These are phyloP conservation scores for Cardamine occulta DNA, from an alignment of 345 rosid genomes.

Conservation along the genomic window DNA sequence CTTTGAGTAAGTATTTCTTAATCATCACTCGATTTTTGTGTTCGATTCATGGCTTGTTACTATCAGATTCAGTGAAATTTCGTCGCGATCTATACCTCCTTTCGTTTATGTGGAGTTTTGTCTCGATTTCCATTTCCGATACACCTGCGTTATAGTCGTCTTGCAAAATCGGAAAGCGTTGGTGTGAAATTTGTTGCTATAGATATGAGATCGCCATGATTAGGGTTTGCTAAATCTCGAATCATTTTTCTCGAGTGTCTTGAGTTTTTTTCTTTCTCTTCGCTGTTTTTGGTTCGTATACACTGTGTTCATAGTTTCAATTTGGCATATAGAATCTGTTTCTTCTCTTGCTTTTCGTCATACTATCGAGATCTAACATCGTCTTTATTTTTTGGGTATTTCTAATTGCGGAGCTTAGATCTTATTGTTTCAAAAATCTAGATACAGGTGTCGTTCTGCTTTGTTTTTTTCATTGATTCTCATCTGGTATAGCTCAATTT, in stretches of 20 bases:
- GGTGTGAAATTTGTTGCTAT: not conserved
- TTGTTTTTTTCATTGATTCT: not conserved
- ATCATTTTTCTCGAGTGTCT: too few species aligned
- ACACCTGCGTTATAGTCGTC: not conserved
- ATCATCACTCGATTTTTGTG: not conserved
- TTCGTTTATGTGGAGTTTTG: conserved; percentile 11
- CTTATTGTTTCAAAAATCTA: not conserved
- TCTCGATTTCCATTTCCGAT: conserved; percentile 3
- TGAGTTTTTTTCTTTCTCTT: too few species aligned
- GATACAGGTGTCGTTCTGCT: not conserved
- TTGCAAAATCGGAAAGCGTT: not conserved
- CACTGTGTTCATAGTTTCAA: not conserved
- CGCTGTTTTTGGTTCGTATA: not conserved
- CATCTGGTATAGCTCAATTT: conserved; percentile 1
- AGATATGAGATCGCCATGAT: conserved; percentile 13
- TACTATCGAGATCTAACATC: conserved; percentile 17
- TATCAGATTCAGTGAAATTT: not conserved
- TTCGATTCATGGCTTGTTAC: conserved; percentile 13
- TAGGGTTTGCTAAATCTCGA: conserved; percentile 20
- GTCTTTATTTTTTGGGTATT: conserved; percentile 7
- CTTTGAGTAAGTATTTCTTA: conserved; percentile 17
- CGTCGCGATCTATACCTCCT: not conserved
- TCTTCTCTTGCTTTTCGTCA: conserved; percentile 1
- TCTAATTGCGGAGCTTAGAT: not conserved
- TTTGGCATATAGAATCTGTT: not conserved